These are phyloP conservation scores for Metschnikowia corniflorae DNA, from an alignment of 805 yeast species.

Conservation along the genomic window DNA sequence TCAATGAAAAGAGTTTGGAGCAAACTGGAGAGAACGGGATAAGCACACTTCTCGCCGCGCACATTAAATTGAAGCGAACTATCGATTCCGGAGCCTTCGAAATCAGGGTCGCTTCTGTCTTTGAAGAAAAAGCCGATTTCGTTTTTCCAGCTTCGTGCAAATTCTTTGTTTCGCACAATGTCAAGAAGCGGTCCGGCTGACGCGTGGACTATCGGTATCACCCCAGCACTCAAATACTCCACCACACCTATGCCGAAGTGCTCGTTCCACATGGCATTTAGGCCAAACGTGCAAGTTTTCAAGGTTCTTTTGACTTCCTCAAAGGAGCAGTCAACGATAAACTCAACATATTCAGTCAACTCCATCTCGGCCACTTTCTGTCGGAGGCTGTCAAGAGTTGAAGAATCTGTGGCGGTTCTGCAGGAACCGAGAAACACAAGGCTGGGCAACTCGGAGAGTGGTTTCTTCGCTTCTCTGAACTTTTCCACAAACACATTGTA, in stretches of 20 bases:
- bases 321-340: slow-evolving; percentile 74
- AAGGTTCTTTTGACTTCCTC: slow-evolving; percentile 54
- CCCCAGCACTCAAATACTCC: slow-evolving; percentile 82
- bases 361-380: slow-evolving; percentile 31
- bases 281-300: slow-evolving; percentile 61
- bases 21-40: slow-evolving; percentile 47
- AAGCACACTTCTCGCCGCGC: slow-evolving; percentile 19
- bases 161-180: slow-evolving; percentile 50
- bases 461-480: slow-evolving; percentile 16
- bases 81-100: slow-evolving; percentile 14
- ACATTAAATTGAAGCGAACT: slow-evolving; percentile 7
- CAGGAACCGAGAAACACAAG: slow-evolving; percentile 82
- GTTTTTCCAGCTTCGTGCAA: slow-evolving; percentile 26
- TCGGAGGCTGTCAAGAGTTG: slow-evolving; percentile 51
- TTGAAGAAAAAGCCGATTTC: slow-evolving; percentile 80
- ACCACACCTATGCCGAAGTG: slow-evolving; percentile 98
- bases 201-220: slow-evolving; percentile 87
- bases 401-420: slow-evolving; percentile 62
- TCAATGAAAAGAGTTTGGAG: slow-evolving; percentile 43
- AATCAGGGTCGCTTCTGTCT: slow-evolving; percentile 71
- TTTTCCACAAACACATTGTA: slow-evolving; percentile 51
- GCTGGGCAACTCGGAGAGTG: slow-evolving; percentile 40
- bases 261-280: slow-evolving; percentile 99
- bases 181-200: slow-evolving; percentile 94
- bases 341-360: slow-evolving; percentile 40